Evolutionary conservation across 1,139 yeast species (phyloP), one percentile per base, ranked within the genome.

Genomic region (Geotrichum bryndzae): DNA sequence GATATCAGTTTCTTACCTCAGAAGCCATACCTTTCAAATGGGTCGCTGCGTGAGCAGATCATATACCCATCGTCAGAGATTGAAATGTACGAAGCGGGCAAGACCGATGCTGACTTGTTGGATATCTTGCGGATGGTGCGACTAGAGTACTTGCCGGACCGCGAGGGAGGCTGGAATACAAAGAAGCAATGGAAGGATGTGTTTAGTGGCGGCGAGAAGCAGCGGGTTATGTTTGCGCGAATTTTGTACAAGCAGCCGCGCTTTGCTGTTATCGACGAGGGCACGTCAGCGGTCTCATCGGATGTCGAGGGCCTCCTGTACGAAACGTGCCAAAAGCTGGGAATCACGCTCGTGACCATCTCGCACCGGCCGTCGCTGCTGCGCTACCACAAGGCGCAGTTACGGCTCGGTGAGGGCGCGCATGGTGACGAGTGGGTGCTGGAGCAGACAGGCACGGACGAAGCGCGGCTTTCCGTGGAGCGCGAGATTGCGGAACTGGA

Each of bases 181-280:
- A 77, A 76, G 61, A 87, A 87, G 67, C 91, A 87, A 68, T 92
- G 98, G 98, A 87, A 87, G 70, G 96, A 88, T 72, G 90, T 92
- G 22, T 82, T 92, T 68, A 87, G 96, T 74, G 98, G 98, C 22
- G 98, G 98, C 61, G 98, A 92, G 73, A 88, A 90, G 76, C 98
- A 92, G 77, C 84, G 97, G 70, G 82, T 91, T 72, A 86, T 91
- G 75, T 88, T 92, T 78, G 97, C 97, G 0, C 80, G 97, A 68
- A 83, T 92, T 6, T 79, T 92, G 68, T 90, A 88, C 77, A 89
- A 88, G 73, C 81, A 82, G 61, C 97, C 97, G 54, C 82, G 82
- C 72, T 88, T 89, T 74, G 94, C 92, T 2, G 84, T 92, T 6
- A 81, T 92, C 66, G 98, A 92, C 75, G 97, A 92, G 74, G 90